These are phyloP conservation scores for Yamadazyma aaseri DNA, from an alignment of 1,139 yeast species.

Conservation along the genomic window DNA sequence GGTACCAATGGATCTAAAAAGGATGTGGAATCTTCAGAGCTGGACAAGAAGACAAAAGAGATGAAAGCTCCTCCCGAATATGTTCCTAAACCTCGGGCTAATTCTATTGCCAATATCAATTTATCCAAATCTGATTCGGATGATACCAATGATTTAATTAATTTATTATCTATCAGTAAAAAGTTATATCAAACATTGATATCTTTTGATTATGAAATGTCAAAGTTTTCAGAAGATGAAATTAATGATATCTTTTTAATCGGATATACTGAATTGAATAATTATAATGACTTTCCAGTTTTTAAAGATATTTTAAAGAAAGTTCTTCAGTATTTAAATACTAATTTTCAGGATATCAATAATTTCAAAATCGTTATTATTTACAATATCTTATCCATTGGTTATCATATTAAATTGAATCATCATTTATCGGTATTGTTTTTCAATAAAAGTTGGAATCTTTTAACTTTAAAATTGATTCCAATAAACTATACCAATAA, in stretches of 20 bases:
- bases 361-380: constrained; percentile 30
- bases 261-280: constrained; percentile 27
- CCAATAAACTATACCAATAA: constrained; percentile 39
- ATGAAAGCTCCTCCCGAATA: background rate
- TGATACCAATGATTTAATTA: constrained; percentile 26
- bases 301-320: constrained; percentile 23
- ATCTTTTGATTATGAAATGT: constrained; percentile 18
- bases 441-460: constrained; percentile 44
- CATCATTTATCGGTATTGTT: constrained; percentile 26
- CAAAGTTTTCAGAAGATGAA: constrained; percentile 13
- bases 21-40: background rate
- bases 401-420: constrained; percentile 20
- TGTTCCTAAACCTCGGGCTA: constrained; percentile 7
- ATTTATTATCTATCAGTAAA: constrained; percentile 35
- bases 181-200: constrained; percentile 25
- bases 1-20: background rate
- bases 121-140: constrained; percentile 6
- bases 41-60: background rate
- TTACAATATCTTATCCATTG: constrained; percentile 28
- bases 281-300: constrained; percentile 16
- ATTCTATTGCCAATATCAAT: constrained; percentile 6
- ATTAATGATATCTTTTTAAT: constrained; percentile 31
- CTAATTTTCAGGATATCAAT: constrained; percentile 13
- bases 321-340: constrained; percentile 26
- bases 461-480: constrained; percentile 41